Conservation (phyloP, 2,329 filamentous ascomycete genomes). For the Aspergillus pseudoterreus region DNA sequence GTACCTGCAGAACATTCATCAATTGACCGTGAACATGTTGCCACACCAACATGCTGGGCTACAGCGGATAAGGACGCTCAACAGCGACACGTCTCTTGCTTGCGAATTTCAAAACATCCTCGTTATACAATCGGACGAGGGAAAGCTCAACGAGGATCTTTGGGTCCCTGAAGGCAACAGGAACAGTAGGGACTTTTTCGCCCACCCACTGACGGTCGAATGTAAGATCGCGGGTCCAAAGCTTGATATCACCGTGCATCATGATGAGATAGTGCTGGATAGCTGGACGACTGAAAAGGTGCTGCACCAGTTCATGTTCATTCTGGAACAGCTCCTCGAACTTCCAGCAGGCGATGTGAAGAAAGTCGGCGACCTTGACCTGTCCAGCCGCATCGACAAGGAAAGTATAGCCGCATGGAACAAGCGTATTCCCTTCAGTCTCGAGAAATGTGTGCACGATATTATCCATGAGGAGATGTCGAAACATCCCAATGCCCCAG, state of each 20-base stretch:
- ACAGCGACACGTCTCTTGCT: slow-evolving; percentile 42
- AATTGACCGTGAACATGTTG: slow-evolving; percentile 55
- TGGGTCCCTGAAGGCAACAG: slow-evolving; percentile 44
- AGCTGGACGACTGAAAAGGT: slow-evolving; percentile 52
- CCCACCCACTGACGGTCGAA: slow-evolving; percentile 63
- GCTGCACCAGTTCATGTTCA: slow-evolving; percentile 48
- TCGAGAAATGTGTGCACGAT: slow-evolving; percentile 32
- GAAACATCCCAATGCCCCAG: slow-evolving; percentile 25
- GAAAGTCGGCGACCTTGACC: slow-evolving; percentile 27
- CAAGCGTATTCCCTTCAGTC: slow-evolving; percentile 15
- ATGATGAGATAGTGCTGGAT: slow-evolving; percentile 59
- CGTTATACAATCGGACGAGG: slow-evolving; percentile 37
- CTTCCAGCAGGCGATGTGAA: slow-evolving; percentile 16
- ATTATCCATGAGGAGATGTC: slow-evolving; percentile 25
- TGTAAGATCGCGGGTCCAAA: slow-evolving; percentile 54
- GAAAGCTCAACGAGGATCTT: slow-evolving; percentile 19
- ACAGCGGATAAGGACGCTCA: slow-evolving; percentile 52
- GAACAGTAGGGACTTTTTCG: slow-evolving; percentile 55
- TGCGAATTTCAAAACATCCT: slow-evolving; percentile 48
- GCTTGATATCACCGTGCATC: slow-evolving; percentile 60
- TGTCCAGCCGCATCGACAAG: slow-evolving; percentile 33
- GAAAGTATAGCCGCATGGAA: slow-evolving; percentile 32
- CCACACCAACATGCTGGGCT: slow-evolving; percentile 63
- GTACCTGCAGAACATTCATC: slow-evolving; percentile 56
- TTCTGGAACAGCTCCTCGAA: slow-evolving; percentile 32